Base-by-base conservation (phyloP, 192 early-diverging fungal genomes). In the Coemansia sp. region DNA sequence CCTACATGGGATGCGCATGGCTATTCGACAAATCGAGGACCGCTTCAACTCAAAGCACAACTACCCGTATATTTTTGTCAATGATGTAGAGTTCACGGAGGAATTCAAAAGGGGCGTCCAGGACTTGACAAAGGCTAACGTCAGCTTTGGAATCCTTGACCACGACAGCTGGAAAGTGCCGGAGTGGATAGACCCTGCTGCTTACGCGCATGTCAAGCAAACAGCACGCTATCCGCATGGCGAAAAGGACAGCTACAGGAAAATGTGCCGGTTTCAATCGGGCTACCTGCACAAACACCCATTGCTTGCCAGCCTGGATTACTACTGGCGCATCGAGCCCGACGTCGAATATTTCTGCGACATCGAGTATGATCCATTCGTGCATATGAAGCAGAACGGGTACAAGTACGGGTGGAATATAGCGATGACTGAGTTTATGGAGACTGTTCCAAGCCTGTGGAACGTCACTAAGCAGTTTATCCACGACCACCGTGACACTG, bases 41-140 rank as follows among this genome's bases (percentile, higher is more conserved):
- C 79, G 83, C 33, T 91, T 91, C 72, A 91, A 91, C 71, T 67
- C 69, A 33, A 71, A 80, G n/a, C 89, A 84, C 75, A 59, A 85
- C 45, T 92, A 92, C 66, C 90, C 90, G 13, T 92, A 91, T 71
- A 84, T 92, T 18, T 92, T 92, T 59, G 65, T 92, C 45, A 92
- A 91, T 74, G 85, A 92, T 43, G 84, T 70, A 20, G 86, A 84
- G 0, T 91, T 91, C 48, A 81, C 88, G 20, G 82, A 85, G 1
- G 75, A 87, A 53, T 92, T 92, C 64, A 85, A 81, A 55, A 37
- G 40, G 21, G 83, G 77, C 10, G 71, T 85, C 12, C 49, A 40
- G 0, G 53, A 55, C 20, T n/a, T 71, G n/a, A 68, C 75, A 2
- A 56, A 31, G 0, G 63, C 61, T 15, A 42, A 37, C 12, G 63